Percentiles rank a stretch among this genome's conserved stretches.
These are phyloP conservation scores for Euphorbia pulcherrima DNA, from an alignment of 345 rosid genomes.

Conservation along the genomic window DNA sequence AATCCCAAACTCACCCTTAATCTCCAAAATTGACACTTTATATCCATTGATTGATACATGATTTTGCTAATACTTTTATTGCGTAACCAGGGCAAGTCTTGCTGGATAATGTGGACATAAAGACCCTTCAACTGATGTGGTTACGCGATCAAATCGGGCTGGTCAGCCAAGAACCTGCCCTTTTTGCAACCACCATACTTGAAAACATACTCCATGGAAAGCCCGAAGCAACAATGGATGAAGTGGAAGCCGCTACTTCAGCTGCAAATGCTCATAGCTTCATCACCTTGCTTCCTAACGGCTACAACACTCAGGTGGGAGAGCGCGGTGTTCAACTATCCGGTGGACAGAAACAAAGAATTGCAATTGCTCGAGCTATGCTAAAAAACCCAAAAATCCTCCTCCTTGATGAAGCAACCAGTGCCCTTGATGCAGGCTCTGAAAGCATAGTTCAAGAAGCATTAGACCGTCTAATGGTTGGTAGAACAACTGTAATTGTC, in stretches of 20 bases:
- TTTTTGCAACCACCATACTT: constrained; percentile 88
- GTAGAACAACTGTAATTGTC: constrained; percentile 93
- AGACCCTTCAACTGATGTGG: constrained; percentile 83
- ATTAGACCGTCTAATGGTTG: constrained; percentile 92
- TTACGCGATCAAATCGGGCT: constrained; percentile 87
- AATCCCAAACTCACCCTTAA: too few species aligned
- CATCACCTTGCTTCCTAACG: constrained; percentile 85
- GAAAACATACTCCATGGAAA: constrained; percentile 91
- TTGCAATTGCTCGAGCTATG: constrained; percentile 99
- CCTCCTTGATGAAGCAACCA: constrained; percentile 96
- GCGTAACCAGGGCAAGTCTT: constrained; percentile 72
- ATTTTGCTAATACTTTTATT: constrained; percentile 14
- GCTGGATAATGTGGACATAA: constrained; percentile 84
- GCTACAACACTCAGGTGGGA: constrained; percentile 97
- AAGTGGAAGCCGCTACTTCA: constrained; percentile 88
- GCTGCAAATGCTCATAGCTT: constrained; percentile 97
- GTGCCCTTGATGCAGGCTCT: constrained; percentile 97
- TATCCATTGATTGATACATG: constrained; percentile 10
- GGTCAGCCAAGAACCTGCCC: constrained; percentile 98
- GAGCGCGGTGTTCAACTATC: constrained; percentile 97
- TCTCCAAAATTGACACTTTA: constrained; percentile 6
- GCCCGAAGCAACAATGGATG: constrained; percentile 82
- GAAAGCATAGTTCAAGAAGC: constrained; percentile 99
- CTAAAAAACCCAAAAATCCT: constrained; percentile 89
- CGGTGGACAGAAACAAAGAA: constrained; percentile 98